phyloP scores from a whole-genome alignment of 176 grass and related monocot genomes.

The Cenchrus fungigraminus region DNA sequence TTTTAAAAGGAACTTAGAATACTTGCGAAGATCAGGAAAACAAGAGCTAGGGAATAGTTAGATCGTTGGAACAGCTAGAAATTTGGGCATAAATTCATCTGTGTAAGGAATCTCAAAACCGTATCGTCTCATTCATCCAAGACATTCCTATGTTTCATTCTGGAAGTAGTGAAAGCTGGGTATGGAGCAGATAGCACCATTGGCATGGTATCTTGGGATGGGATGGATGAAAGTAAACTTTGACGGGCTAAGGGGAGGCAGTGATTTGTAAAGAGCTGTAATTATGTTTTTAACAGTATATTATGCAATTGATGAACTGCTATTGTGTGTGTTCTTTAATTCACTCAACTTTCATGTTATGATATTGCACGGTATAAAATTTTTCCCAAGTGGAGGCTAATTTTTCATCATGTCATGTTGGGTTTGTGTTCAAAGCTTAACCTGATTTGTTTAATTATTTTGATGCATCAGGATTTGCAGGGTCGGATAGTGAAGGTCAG shows the following conservation, averaged over 20 bases:
- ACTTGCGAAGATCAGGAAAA: background rate
- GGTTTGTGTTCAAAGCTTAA: background rate
- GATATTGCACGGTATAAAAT: background rate
- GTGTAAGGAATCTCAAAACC: background rate
- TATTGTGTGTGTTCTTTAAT: background rate
- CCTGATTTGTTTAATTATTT: background rate
- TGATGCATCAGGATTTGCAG: constrained; percentile 58
- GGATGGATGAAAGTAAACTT: background rate
- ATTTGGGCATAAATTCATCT: background rate
- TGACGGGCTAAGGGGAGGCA: background rate
- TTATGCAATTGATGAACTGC: background rate
- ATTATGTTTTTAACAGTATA: background rate
- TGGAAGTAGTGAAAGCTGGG: background rate
- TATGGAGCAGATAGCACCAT: background rate
- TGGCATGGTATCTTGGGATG: background rate
- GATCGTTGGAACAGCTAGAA: background rate
- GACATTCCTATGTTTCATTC: background rate
- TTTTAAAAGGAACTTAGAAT: background rate
- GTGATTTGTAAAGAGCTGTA: background rate
- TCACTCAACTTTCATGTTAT: background rate
- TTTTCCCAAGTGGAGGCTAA: background rate
- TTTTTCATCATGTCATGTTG: background rate
- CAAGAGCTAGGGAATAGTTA: background rate
- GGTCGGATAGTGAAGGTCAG: constrained; percentile 63
- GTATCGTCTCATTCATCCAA: background rate